phyloP scores from a whole-genome alignment of 2,329 filamentous ascomycete genomes.

The Aureobasidium subglaciale region DNA sequence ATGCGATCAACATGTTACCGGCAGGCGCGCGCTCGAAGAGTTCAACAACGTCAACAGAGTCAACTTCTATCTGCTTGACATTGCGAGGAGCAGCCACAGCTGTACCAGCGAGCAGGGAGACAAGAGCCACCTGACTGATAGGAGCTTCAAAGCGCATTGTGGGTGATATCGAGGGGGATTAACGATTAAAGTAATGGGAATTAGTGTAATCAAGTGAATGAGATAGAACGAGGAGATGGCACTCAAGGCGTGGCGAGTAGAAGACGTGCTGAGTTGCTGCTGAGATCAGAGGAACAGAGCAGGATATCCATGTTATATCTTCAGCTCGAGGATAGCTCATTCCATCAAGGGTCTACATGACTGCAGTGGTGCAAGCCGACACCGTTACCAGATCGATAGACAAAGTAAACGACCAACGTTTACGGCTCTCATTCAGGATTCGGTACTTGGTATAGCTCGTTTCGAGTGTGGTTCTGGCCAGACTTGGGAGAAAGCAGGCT shows the following conservation, averaged over 20 bases:
- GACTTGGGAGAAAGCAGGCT: neutral
- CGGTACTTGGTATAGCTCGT: neutral
- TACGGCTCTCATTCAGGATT: neutral
- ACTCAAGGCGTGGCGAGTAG: neutral
- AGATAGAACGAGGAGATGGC: neutral
- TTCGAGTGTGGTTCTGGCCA: conserved; percentile 4
- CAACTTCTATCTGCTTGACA: neutral
- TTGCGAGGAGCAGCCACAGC: conserved; percentile 5
- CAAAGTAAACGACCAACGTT: neutral
- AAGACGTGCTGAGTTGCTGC: conserved; percentile 4
- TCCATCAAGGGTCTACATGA: neutral
- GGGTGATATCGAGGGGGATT: neutral
- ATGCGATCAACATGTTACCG: neutral
- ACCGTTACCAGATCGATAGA: conserved; percentile 13
- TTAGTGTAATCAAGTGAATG: conserved; percentile 4
- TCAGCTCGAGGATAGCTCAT: neutral
- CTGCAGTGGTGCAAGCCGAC: neutral
- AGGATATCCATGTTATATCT: neutral
- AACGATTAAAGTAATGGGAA: neutral
- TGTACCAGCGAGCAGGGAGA: conserved; percentile 8
- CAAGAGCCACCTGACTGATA: conserved; percentile 9
- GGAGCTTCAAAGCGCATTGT: conserved; percentile 12
- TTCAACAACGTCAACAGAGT: no score
- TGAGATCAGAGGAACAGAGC: neutral
- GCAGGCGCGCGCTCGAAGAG: neutral